A percentile compares a stretch with the other conserved stretches of the same genome.
These are phyloP conservation scores for Aphanomyces stellatus DNA, from an alignment of 352 stramenopile species.

Conservation along the genomic window DNA sequence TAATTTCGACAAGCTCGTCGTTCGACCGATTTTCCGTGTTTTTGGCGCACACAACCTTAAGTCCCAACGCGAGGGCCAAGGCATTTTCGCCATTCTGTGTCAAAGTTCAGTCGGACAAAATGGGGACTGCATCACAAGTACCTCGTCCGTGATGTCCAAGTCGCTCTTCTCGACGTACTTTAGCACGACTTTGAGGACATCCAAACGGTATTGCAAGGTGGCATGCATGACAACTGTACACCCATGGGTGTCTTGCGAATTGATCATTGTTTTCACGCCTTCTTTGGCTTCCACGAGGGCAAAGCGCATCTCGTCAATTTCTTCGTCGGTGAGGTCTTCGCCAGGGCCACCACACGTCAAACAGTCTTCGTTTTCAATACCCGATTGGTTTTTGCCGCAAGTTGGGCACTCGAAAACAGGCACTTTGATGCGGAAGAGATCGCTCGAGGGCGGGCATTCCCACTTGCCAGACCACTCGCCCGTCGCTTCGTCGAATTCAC, in stretches of 20 bases:
- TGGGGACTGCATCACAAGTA: neutral
- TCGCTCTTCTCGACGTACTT: neutral
- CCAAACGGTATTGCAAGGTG: neutral
- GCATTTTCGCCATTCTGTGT: neutral
- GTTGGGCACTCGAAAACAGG: neutral
- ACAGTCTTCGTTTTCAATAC: neutral
- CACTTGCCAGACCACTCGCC: neutral
- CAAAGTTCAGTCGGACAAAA: neutral
- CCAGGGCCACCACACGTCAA: neutral
- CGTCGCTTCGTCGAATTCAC: neutral
- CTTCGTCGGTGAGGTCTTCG: neutral
- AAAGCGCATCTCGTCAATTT: neutral
- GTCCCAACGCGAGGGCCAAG: neutral
- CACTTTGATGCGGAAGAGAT: neutral
- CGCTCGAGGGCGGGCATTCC: neutral
- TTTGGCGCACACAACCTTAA: neutral
- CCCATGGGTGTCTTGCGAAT: neutral
- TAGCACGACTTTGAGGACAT: neutral
- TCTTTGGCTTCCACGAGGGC: neutral
- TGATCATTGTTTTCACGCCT: neutral
- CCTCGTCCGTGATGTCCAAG: neutral
- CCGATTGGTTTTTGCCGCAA: neutral
- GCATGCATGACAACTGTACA: neutral
- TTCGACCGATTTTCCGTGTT: neutral
- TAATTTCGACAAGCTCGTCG: neutral